These are phyloP conservation scores for Fusarium sublunatum DNA, from an alignment of 2,329 filamentous ascomycete genomes.

Conservation along the genomic window DNA sequence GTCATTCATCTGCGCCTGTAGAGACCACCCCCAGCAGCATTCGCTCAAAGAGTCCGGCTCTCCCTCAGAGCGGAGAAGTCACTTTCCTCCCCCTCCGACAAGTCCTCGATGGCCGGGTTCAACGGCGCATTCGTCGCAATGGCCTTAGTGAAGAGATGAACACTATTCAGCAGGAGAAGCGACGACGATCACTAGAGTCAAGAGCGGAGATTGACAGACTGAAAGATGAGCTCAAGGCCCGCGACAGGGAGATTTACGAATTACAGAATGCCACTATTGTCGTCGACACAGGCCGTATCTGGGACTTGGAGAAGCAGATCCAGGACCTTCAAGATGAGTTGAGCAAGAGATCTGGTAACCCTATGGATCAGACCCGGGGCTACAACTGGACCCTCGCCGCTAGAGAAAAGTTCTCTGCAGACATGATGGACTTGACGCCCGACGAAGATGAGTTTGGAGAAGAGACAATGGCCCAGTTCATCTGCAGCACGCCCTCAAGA, in stretches of 20 bases:
- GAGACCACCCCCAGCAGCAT: slow-evolving; percentile 33
- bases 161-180: slow-evolving; percentile 60
- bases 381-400: slow-evolving; percentile 65
- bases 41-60: slow-evolving; percentile 26
- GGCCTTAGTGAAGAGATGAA: slow-evolving; percentile 70
- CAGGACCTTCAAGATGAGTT: slow-evolving; percentile 52
- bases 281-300: slow-evolving; percentile 60
- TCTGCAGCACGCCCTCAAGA: slow-evolving; percentile 63
- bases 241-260: slow-evolving; percentile 65
- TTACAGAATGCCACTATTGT: slow-evolving; percentile 62
- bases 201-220: slow-evolving; percentile 63
- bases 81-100: slow-evolving; percentile 61
- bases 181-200: slow-evolving; percentile 52
- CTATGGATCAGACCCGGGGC: slow-evolving; percentile 43
- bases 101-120: slow-evolving; percentile 66
- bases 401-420: slow-evolving; percentile 58
- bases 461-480: slow-evolving; percentile 61
- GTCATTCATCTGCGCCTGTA: slow-evolving; percentile 60
- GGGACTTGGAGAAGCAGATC: slow-evolving; percentile 56
- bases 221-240: slow-evolving; percentile 59
- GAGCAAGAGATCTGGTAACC: slow-evolving; percentile 35
- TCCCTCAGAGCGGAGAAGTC: slow-evolving; percentile 53
- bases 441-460: slow-evolving; percentile 61
- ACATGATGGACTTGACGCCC: slow-evolving; percentile 55
- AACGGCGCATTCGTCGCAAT: slow-evolving; percentile 67